Percentiles rank a stretch among this genome's conserved stretches.
These are phyloP conservation scores for Jaltomata sinuosa DNA, from an alignment of 257 asterid species.

Conservation along the genomic window DNA sequence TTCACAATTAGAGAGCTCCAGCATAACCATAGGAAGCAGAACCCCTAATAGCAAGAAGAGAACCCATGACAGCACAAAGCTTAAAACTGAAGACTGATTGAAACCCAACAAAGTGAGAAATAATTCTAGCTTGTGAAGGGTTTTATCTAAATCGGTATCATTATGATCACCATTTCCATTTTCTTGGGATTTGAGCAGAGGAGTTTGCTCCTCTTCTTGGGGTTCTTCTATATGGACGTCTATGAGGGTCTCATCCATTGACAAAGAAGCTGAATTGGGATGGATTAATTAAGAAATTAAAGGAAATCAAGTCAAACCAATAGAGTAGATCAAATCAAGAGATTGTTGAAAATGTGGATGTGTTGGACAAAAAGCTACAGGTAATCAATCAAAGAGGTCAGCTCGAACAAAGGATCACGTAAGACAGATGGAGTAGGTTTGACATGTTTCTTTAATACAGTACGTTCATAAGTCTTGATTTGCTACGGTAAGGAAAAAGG, in stretches of 20 bases:
- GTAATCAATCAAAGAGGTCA: no score
- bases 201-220: conserved; percentile 22
- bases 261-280: background rate
- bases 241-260: conserved; percentile 51
- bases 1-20: conserved; percentile 57
- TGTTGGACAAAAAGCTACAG: no score
- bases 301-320: background rate
- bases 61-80: conserved; percentile 41
- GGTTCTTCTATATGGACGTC: conserved; percentile 21
- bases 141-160: conserved; percentile 40
- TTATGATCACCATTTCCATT: conserved; percentile 15
- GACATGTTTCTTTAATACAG: no score
- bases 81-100: conserved; percentile 42
- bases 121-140: conserved; percentile 40
- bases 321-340: background rate
- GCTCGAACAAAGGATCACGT: background rate
- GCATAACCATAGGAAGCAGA: conserved; percentile 41
- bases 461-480: no score
- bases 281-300: background rate
- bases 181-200: conserved; percentile 21
- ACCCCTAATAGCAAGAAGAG: conserved; percentile 46
- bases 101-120: conserved; percentile 47
- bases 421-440: background rate
- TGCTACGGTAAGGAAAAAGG: no score
- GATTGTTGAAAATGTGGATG: no score